Evolutionary conservation across 31 red algal species (phyloP).

Genomic region (Asparagopsis taxiformis): DNA sequence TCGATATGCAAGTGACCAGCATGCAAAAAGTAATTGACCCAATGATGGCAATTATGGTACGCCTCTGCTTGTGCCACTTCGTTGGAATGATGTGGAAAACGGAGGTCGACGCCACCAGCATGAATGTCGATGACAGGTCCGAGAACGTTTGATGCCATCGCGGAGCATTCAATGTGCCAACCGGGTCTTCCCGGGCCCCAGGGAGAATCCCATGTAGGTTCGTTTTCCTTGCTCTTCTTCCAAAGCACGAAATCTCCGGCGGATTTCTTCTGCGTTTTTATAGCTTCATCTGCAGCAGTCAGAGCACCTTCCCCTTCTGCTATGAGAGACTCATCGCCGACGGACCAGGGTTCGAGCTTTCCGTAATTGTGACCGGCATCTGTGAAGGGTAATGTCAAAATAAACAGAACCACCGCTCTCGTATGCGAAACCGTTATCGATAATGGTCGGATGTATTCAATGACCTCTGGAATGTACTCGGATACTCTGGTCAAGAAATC

Average conservation of each 20-base stretch:
- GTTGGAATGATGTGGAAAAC: slow-evolving; percentile 98
- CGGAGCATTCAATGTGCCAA: slow-evolving; percentile 99
- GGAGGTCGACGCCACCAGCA: slow-evolving; percentile 91
- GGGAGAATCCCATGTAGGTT: slow-evolving; percentile 91
- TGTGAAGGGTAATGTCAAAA: slow-evolving; percentile 90
- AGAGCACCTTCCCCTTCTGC: slow-evolving; percentile 81
- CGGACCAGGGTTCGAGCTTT: slow-evolving; percentile 89
- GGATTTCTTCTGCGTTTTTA: slow-evolving; percentile 63
- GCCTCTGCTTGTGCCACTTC: slow-evolving; percentile 96
- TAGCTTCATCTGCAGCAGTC: slow-evolving; percentile 42
- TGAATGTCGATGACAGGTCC: slow-evolving; percentile 87
- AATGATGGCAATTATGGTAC: slow-evolving; percentile 74
- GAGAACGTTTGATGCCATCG: slow-evolving; percentile 84
- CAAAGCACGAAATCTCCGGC: slow-evolving; percentile 92
- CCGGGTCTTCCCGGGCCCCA: slow-evolving; percentile 90
- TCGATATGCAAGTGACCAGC: slow-evolving; percentile 98
- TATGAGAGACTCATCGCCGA: slow-evolving; percentile 68
- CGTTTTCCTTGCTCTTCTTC: slow-evolving; percentile 85
- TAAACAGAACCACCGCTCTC: slow-evolving; percentile 86
- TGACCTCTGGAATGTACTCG: slow-evolving; percentile 95
- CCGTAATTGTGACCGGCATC: slow-evolving; percentile 75
- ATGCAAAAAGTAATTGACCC: slow-evolving; percentile 97
- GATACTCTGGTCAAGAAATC: slow-evolving; percentile 86
- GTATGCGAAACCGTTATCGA: slow-evolving; percentile 89
- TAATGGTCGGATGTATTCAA: slow-evolving; percentile 79